These are phyloP conservation scores for Triticum monococcum DNA, from an alignment of 176 grass and related monocot genomes.

Conservation along the genomic window DNA sequence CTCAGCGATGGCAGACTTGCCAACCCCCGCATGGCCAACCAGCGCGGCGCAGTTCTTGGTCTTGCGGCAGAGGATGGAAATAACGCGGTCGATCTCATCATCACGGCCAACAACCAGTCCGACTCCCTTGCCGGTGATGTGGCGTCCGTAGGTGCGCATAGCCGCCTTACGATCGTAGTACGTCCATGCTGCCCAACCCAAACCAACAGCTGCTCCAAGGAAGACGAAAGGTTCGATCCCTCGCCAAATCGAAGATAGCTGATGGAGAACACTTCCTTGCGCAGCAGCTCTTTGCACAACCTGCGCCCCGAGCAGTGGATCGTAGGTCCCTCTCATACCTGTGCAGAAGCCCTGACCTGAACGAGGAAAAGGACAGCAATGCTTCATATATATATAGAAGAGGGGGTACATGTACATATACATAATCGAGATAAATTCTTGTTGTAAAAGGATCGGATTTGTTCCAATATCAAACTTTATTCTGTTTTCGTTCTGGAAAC, in stretches of 20 bases:
- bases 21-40: not conserved
- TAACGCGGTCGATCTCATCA: not conserved
- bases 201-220: not conserved
- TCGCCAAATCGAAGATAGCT: no score
- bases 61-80: not conserved
- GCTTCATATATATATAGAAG: not conserved
- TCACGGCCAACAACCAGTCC: not conserved
- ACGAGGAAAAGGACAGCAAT: not conserved
- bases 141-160: not conserved
- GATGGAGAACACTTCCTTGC: no score
- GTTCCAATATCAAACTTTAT: no score
- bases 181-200: not conserved
- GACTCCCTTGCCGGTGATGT: not conserved
- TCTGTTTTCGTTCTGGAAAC: no score
- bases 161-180: not conserved
- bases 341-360: not conserved
- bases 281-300: no score
- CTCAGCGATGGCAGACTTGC: not conserved
- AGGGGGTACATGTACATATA: no score
- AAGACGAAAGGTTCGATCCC: no score
- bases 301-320: not conserved
- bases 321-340: not conserved
- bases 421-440: no score
- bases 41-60: not conserved
- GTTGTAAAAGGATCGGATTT: no score